Percentiles rank a stretch among this genome's conserved stretches.
Conservation (phyloP, 163 green algal genomes). For the Chlorella variabilis region DNA sequence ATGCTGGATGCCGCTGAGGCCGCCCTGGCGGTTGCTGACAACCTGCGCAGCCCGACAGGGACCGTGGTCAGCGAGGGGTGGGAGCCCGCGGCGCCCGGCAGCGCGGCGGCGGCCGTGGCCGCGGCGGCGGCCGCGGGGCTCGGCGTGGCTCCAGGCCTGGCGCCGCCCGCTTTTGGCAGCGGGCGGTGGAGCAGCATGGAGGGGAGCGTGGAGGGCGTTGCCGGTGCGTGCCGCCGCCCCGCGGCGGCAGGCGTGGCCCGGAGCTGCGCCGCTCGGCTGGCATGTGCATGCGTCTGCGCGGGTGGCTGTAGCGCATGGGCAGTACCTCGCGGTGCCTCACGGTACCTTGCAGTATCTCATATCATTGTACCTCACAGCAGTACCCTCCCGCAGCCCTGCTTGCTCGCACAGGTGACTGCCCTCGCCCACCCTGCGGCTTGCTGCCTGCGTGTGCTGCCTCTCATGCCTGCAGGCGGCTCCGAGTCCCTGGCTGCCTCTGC, state of each 20-base stretch:
- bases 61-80: neutral
- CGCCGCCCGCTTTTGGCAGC: neutral
- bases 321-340: no score
- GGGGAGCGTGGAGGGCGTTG: neutral
- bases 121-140: neutral
- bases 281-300: no score
- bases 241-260: no score
- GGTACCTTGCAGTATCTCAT: no score
- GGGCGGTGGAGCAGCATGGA: slow-evolving; percentile 32
- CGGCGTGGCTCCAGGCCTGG: neutral
- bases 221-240: neutral
- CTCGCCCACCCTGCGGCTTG: neutral
- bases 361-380: no score
- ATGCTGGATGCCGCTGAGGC: neutral
- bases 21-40: neutral
- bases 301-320: no score
- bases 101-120: neutral
- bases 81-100: neutral
- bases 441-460: neutral
- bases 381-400: no score
- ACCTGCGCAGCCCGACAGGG: neutral
- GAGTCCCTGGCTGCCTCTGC: neutral
- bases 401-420: no score
- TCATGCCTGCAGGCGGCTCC: neutral
- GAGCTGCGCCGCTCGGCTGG: no score